phyloP scores from a whole-genome alignment of 148 eudicot species.

The Gaultheria prostrata region DNA sequence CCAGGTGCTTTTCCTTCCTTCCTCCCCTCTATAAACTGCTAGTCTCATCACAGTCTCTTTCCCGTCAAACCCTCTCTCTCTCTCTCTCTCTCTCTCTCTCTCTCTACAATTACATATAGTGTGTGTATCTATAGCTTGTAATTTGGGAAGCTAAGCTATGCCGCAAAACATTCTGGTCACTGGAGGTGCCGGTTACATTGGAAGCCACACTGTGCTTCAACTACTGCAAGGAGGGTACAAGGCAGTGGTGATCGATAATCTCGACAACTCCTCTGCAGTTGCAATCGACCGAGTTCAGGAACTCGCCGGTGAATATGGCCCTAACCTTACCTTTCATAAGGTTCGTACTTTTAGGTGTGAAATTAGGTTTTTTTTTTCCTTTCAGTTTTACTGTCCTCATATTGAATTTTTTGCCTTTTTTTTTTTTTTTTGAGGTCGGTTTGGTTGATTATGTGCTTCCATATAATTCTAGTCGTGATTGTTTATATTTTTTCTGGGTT shows the following conservation, averaged over 20 bases:
- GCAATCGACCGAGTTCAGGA: constrained; percentile 72
- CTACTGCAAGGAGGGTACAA: constrained; percentile 62
- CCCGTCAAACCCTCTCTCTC: not conserved
- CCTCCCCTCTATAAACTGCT: not conserved
- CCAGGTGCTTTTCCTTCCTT: not conserved
- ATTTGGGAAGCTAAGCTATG: constrained; percentile 16
- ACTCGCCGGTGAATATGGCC: constrained; percentile 60
- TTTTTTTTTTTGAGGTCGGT: not conserved
- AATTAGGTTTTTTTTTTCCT: not conserved
- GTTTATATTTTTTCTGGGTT: not conserved
- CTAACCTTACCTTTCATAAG: constrained; percentile 68
- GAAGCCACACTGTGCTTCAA: constrained; percentile 85
- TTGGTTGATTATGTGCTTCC: not conserved
- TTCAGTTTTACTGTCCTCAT: not conserved
- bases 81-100: not conserved
- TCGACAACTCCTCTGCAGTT: constrained; percentile 70
- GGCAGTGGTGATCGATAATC: constrained; percentile 76
- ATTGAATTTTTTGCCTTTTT: not conserved
- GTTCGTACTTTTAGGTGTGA: constrained; percentile 17
- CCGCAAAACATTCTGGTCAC: constrained; percentile 65
- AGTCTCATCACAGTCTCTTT: not conserved
- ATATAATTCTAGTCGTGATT: not conserved
- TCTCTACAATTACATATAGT: not conserved
- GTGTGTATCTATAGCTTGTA: not conserved
- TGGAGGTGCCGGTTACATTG: constrained; percentile 96